Evolutionary conservation across 2,329 filamentous ascomycete species (phyloP).

Genomic region (Alternaria atra): DNA sequence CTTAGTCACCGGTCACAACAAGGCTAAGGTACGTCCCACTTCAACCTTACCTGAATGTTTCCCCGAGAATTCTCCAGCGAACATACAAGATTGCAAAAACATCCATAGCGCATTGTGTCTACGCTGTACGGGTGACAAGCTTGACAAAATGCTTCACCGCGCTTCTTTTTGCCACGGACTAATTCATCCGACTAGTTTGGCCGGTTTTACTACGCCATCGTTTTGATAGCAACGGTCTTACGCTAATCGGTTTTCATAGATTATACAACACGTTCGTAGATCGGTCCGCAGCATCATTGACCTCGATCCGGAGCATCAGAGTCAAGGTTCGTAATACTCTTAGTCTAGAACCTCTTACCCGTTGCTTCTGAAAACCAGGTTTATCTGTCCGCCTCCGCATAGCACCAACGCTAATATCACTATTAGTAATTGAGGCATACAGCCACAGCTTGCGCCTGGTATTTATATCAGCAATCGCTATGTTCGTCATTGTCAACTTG

Average conservation of each 20-base stretch:
- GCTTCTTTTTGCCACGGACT: too few species aligned
- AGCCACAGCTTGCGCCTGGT: constrained; percentile 51
- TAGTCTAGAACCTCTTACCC: not conserved
- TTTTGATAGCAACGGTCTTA: not conserved
- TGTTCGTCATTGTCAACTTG: constrained; percentile 60
- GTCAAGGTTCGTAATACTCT: constrained; percentile 52
- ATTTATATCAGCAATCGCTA: constrained; percentile 55
- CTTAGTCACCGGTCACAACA: constrained; percentile 68
- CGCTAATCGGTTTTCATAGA: constrained; percentile 31
- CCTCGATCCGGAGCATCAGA: constrained; percentile 56
- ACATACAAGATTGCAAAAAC: too few species aligned
- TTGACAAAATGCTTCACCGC: too few species aligned
- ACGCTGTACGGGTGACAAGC: too few species aligned
- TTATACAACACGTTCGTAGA: constrained; percentile 60
- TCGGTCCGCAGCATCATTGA: constrained; percentile 60
- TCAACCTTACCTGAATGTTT: not conserved
- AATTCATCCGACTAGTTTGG: not conserved
- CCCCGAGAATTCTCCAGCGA: not conserved
- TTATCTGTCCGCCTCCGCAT: constrained; percentile 15
- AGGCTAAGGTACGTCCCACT: constrained; percentile 54
- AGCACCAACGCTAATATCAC: constrained; percentile 30
- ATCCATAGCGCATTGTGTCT: too few species aligned
- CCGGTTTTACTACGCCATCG: not conserved
- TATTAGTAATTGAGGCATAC: constrained; percentile 52
- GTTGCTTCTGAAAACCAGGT: not conserved